These are phyloP conservation scores for Phycomyces blakesleeanus DNA, from an alignment of 192 early-diverging fungal species.

Conservation along the genomic window DNA sequence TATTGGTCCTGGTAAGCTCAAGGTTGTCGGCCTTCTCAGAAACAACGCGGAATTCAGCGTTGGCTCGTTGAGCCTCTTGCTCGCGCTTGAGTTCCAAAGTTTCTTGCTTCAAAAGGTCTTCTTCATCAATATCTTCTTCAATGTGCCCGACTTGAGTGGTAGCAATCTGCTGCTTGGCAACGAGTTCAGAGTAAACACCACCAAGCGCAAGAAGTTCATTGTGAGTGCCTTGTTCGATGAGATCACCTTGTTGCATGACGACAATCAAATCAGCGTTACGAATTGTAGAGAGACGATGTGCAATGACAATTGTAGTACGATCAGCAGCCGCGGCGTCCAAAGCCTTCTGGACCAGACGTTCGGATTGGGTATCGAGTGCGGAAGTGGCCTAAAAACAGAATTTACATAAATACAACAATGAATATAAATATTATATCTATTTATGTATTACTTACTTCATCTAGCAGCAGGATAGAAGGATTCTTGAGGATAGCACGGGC, in stretches of 20 bases:
- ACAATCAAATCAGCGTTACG: constrained; percentile 82
- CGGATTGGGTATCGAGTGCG: constrained; percentile 79
- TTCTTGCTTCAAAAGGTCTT: constrained; percentile 14
- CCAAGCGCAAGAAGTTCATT: constrained; percentile 61
- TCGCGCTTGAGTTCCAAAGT: constrained; percentile 1
- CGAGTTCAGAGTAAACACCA: constrained; percentile 64
- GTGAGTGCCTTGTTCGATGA: constrained; percentile 78
- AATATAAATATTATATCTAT: too few relatives aligned
- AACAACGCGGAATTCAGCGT: not conserved
- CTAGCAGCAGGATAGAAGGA: constrained; percentile 78
- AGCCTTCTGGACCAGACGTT: constrained; percentile 79
- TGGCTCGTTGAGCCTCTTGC: not conserved
- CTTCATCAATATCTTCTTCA: constrained; percentile 25
- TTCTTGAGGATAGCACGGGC: constrained; percentile 88
- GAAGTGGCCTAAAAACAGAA: constrained; percentile 58
- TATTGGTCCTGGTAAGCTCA: constrained; percentile 14
- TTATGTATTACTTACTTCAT: constrained; percentile 49
- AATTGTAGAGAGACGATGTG: constrained; percentile 88
- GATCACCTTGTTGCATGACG: constrained; percentile 67
- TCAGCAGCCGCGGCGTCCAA: constrained; percentile 69
- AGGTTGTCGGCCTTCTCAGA: constrained; percentile 1
- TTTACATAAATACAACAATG: not conserved
- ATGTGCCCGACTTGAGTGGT: constrained; percentile 33
- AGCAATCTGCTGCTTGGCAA: constrained; percentile 63
- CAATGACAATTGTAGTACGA: constrained; percentile 90